phyloP scores from a whole-genome alignment of 73 alveolate genomes.

The Tetrahymena elliotti region DNA sequence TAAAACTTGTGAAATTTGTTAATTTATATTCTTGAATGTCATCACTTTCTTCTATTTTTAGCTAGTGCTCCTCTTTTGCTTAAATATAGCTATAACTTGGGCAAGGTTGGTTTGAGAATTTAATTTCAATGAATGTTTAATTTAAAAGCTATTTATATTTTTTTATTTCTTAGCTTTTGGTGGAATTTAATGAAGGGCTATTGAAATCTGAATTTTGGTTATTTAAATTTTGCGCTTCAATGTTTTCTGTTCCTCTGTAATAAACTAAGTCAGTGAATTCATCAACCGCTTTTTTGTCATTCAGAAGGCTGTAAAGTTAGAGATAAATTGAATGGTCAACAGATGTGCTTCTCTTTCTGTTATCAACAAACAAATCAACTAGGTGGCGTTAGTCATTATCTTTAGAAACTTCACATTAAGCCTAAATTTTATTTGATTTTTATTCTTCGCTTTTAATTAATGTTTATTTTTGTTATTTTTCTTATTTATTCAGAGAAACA shows the following conservation, averaged over 20 bases:
- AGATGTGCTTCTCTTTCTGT: neutral
- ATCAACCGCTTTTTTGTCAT: neutral
- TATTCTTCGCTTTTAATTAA: neutral
- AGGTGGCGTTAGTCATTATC: neutral
- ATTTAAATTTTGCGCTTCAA: neutral
- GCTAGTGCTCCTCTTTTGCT: neutral
- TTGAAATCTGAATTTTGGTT: neutral
- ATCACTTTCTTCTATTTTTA: neutral
- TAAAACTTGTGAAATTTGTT: neutral
- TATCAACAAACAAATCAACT: neutral
- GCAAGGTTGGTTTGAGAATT: neutral
- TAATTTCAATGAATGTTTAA: neutral
- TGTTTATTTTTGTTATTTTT: no score
- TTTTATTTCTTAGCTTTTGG: neutral
- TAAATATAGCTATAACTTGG: neutral
- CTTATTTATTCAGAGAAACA: neutral
- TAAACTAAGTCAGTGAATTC: neutral
- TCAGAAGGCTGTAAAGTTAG: neutral
- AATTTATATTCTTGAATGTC: neutral
- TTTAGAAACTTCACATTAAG: neutral
- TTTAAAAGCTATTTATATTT: neutral
- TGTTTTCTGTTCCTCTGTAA: neutral
- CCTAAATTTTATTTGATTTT: neutral
- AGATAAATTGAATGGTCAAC: neutral
- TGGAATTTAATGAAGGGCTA: neutral